These are phyloP conservation scores for Ceratocystis lukuohia DNA, from an alignment of 2,329 filamentous ascomycete genomes.

Conservation along the genomic window DNA sequence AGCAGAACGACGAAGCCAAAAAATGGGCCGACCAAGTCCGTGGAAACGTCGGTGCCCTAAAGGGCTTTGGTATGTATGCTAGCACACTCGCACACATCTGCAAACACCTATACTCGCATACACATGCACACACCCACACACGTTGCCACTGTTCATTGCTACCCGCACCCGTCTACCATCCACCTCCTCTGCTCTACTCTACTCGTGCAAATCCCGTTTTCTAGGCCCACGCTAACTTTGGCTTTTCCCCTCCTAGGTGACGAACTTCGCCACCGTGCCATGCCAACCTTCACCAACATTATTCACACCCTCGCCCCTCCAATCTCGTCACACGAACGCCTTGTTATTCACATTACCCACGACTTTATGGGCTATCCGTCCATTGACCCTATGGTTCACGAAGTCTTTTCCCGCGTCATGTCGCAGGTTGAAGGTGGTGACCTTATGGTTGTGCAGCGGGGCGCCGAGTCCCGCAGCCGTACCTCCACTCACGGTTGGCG, in stretches of 20 bases:
- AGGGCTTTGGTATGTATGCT: conserved; percentile 58
- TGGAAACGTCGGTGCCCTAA: conserved; percentile 70
- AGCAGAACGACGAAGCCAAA: conserved; percentile 91
- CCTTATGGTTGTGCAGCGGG: conserved; percentile 83
- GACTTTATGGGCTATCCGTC: conserved; percentile 90
- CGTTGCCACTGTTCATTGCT: no score
- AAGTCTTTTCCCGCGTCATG: conserved; percentile 91
- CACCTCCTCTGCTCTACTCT: conserved; percentile 25
- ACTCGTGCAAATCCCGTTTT: background rate
- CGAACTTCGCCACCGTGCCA: conserved; percentile 69
- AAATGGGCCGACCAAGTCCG: conserved; percentile 90
- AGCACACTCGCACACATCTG: background rate
- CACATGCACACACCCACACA: no score
- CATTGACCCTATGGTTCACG: conserved; percentile 82
- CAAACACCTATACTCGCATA: no score
- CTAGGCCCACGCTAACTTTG: background rate
- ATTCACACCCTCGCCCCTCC: conserved; percentile 91
- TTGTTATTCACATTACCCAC: conserved; percentile 95
- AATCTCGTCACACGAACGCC: conserved; percentile 90
- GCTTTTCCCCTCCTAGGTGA: conserved; percentile 46
- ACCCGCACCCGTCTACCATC: no score
- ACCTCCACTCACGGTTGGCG: conserved; percentile 60
- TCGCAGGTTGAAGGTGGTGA: conserved; percentile 97
- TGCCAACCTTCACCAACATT: conserved; percentile 90
- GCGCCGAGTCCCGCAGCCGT: conserved; percentile 61